Conservation (phyloP, 352 stramenopile genomes). For the Pythium insidiosum region DNA sequence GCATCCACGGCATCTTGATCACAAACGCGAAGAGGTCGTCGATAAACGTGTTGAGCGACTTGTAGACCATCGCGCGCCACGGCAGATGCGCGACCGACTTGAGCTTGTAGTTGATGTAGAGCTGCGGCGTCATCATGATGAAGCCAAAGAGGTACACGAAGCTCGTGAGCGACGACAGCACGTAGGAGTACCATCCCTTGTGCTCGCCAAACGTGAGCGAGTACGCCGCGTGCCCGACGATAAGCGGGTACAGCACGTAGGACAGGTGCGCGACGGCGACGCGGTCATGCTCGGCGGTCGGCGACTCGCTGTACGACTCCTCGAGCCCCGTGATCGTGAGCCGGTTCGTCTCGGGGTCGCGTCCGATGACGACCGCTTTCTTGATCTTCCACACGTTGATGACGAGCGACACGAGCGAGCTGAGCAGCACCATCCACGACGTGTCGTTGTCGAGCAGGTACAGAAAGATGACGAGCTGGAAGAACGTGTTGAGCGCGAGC, state of each 20-base stretch:
- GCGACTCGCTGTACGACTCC: slow-evolving; percentile 77
- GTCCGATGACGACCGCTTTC: slow-evolving; percentile 84
- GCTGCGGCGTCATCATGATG: slow-evolving; percentile 98
- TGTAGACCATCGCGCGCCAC: slow-evolving; percentile 98
- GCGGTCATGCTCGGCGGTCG: slow-evolving; percentile 78
- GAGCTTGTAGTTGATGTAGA: slow-evolving; percentile 99
- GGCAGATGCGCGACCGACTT: slow-evolving; percentile 95
- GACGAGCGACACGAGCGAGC: slow-evolving; percentile 64
- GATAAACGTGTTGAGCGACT: slow-evolving; percentile 98
- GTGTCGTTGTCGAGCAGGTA: slow-evolving; percentile 97
- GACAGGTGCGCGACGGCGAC: slow-evolving; percentile 78
- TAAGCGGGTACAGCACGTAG: slow-evolving; percentile 81
- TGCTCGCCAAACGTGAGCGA: slow-evolving; percentile 92
- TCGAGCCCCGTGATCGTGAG: slow-evolving; percentile 75
- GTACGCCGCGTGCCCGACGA: slow-evolving; percentile 93
- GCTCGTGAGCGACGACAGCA: slow-evolving; percentile 93
- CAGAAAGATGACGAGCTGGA: slow-evolving; percentile 96
- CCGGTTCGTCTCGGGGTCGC: slow-evolving; percentile 67
- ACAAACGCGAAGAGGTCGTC: slow-evolving; percentile 97
- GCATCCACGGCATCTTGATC: slow-evolving; percentile 98
- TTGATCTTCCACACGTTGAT: slow-evolving; percentile 94
- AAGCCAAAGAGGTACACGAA: slow-evolving; percentile 99
- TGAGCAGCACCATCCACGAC: slow-evolving; percentile 93
- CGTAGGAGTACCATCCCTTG: slow-evolving; percentile 97
- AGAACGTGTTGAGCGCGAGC: slow-evolving; percentile 95